Conservation (phyloP, 75 land plant species). For the Gnetum montanum region DNA sequence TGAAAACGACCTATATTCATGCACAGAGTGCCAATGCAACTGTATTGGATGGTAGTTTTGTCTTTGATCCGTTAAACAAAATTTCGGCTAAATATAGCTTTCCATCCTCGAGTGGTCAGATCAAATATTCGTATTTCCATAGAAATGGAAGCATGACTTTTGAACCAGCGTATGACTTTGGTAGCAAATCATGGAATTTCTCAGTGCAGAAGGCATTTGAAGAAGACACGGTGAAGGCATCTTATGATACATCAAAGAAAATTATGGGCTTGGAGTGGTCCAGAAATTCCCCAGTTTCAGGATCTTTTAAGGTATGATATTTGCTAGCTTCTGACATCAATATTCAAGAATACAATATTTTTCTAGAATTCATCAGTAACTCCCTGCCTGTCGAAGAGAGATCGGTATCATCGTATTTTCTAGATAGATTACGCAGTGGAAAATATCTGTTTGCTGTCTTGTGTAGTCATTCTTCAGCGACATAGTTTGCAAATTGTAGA, state of each 20-base stretch:
- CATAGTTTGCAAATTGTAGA: too few species aligned
- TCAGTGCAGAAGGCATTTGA: conserved; percentile 43
- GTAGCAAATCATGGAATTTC: conserved; percentile 77
- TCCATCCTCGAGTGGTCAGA: conserved; percentile 36
- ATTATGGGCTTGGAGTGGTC: conserved; percentile 77
- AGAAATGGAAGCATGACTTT: conserved; percentile 35
- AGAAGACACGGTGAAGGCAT: conserved; percentile 46
- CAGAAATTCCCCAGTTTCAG: conserved; percentile 47
- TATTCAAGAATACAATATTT: too few species aligned
- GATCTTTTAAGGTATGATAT: conserved; percentile 86
- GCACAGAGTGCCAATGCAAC: conserved; percentile 49
- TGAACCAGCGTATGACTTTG: conserved; percentile 83
- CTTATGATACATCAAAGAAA: conserved; percentile 52
- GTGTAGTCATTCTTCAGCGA: too few species aligned
- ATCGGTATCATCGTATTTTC: too few species aligned
- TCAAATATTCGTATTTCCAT: conserved; percentile 73
- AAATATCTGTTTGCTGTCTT: too few species aligned
- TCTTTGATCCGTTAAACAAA: conserved; percentile 74
- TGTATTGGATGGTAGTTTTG: conserved; percentile 54
- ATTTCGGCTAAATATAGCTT: conserved; percentile 60
- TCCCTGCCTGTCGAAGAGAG: too few species aligned
- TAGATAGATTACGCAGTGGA: too few species aligned
- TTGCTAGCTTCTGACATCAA: too few species aligned
- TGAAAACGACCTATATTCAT: conserved; percentile 80
- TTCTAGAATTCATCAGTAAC: too few species aligned